Evolutionary conservation across 495 filamentous ascomycete species (phyloP), one percentile per base, ranked within the genome.

Genomic region (Lasiosphaeris hirsuta): DNA sequence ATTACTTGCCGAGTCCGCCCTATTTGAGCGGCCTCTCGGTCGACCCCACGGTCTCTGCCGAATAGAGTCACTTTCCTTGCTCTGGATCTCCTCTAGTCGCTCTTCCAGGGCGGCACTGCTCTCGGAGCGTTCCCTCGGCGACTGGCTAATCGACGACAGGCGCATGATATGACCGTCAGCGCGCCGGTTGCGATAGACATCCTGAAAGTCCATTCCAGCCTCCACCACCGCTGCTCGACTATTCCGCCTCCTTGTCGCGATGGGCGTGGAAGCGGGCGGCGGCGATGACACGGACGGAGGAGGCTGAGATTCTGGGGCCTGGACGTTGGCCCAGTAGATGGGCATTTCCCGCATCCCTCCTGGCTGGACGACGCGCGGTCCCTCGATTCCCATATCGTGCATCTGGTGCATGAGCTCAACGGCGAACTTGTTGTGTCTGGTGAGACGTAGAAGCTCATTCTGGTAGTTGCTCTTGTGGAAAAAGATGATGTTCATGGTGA

Each of bases 391-490:
- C 56, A 92, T 84, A 62, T 94, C 89, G 2, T 77, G 69, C 70
- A 97, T 88, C 42, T 88, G 81, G 46, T 87, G 76, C 94, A 97
- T 96, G 63, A 98, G 71, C 59, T 94, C 92, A 60, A 88, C 91
- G 60, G 95, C 93, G 73, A 97, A 96, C 69, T 92, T 95, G 75
- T 98, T 98, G 53, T 92, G 88, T 13, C 94, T 84, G 57, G 86
- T 88, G 2, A 98, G 80, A 69, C 94, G 90, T 18, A 96, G 78
- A 43, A 93, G 79, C 66, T 98, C 94, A 72, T 97, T 97, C 65
- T 97, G 92, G 66, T 77, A 85, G 61, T 80, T 96, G 50, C 88
- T 90, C 69, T 97, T 98, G 79, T 96, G 96, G 75, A 97, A 96
- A 75, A 96, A 97, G 60, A 97, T 87, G 51, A 98, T 86, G 70